Conservation (phyloP, 164 flowering plant species). For the Magnolia kwangsiensis region DNA sequence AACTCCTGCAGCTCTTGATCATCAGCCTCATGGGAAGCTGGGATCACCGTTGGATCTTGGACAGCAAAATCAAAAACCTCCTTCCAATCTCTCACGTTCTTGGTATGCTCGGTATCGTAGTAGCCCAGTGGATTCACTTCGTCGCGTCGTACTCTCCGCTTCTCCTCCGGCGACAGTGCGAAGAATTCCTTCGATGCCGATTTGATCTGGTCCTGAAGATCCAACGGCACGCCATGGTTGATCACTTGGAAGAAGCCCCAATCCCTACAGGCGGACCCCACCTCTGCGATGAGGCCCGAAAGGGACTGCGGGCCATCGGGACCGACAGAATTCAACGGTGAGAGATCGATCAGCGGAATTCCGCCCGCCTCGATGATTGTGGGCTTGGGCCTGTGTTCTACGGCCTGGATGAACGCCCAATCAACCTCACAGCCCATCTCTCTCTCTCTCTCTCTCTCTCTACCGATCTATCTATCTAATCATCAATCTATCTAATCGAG, state of each 20-base stretch:
- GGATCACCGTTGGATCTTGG: slow-evolving; percentile 29
- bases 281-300: slow-evolving; percentile 21
- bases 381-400: slow-evolving; percentile 46
- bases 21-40: slow-evolving; percentile 32
- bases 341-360: slow-evolving; percentile 54
- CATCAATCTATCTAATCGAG: no score
- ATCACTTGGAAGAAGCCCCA: slow-evolving; percentile 85
- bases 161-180: slow-evolving; percentile 41
- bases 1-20: slow-evolving; percentile 23
- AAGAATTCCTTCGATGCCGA: slow-evolving; percentile 40
- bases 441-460: slow-evolving; percentile 8
- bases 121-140: slow-evolving; percentile 50
- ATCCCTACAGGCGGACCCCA: slow-evolving; percentile 42
- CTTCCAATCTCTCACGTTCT: slow-evolving; percentile 82
- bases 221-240: slow-evolving; percentile 58
- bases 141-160: slow-evolving; percentile 41
- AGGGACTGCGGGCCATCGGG: not conserved
- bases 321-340: slow-evolving; percentile 9
- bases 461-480: no score
- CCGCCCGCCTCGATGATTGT: slow-evolving; percentile 19
- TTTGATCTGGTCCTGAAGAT: slow-evolving; percentile 23
- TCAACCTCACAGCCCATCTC: slow-evolving; percentile 33
- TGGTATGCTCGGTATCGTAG: slow-evolving; percentile 61
- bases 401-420: slow-evolving; percentile 41
- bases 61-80: slow-evolving; percentile 55